Evolutionary conservation across 2,329 filamentous ascomycete genomes (phyloP).

Genomic region (Colletotrichum brevisporum): DNA sequence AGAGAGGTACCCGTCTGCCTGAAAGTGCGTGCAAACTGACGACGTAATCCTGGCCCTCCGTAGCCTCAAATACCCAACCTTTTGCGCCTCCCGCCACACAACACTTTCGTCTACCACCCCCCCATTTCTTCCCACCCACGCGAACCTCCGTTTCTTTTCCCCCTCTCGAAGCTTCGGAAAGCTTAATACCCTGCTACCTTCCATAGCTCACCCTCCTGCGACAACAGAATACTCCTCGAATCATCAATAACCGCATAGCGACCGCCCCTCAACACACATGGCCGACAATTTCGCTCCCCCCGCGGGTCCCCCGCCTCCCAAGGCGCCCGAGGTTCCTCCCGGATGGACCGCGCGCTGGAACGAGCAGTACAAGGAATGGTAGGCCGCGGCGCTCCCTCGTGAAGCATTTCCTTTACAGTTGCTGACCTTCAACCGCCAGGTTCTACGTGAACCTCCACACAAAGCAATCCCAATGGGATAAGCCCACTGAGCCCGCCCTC

Average conservation of each 20-base stretch:
- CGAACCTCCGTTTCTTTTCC: not conserved
- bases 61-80: constrained; percentile 28
- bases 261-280: constrained; percentile 53
- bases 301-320: constrained; percentile 69
- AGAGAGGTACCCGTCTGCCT: constrained; percentile 2
- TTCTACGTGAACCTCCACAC: constrained; percentile 94
- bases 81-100: constrained; percentile 25
- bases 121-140: not conserved
- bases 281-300: constrained; percentile 69
- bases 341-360: constrained; percentile 92
- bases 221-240: not conserved
- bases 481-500: constrained; percentile 78
- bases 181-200: constrained; percentile 8
- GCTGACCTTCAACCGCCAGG: constrained; percentile 58
- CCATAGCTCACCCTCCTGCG: not conserved
- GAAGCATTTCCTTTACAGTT: not conserved
- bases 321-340: constrained; percentile 71
- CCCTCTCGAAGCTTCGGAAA: constrained; percentile 8
- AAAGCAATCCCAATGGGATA: constrained; percentile 92
- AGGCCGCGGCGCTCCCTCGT: constrained; percentile 42
- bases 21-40: constrained; percentile 6
- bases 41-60: constrained; percentile 35
- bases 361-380: constrained; percentile 90
- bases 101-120: constrained; percentile 5
- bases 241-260: not conserved